Conservation (phyloP, 2,329 filamentous ascomycete genomes). For the Fusarium hostae region DNA sequence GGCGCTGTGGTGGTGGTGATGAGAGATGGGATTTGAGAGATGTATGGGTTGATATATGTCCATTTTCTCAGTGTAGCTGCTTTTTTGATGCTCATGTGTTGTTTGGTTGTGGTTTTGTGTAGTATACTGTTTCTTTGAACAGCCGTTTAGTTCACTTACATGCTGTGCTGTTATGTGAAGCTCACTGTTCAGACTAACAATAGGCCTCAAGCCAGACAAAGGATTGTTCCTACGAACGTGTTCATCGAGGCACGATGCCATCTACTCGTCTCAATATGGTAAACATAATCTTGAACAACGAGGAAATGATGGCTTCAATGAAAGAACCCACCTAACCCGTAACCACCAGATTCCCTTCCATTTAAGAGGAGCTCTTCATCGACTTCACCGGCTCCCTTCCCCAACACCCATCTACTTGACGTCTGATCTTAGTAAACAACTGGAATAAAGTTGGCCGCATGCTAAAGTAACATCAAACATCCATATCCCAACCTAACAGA, state of each 20-base stretch:
- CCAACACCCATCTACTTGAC: rapidly evolving
- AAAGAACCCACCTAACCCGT: no score
- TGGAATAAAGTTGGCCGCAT: not conserved
- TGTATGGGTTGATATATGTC: no score
- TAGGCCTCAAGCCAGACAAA: not conserved
- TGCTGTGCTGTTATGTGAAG: not conserved
- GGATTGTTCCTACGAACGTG: not conserved
- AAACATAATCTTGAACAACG: no score
- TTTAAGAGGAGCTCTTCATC: no score
- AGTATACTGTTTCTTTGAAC: not conserved
- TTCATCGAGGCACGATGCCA: no score
- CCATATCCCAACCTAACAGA: rapidly evolving
- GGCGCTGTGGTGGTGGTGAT: not conserved
- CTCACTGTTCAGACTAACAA: not conserved
- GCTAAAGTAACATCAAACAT: not conserved
- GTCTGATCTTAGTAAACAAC: rapidly evolving
- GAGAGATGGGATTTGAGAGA: not conserved
- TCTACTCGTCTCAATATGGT: no score
- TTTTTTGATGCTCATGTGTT: not conserved
- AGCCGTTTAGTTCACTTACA: not conserved
- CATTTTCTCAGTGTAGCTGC: no score
- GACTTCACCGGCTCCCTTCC: not conserved
- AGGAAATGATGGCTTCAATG: no score
- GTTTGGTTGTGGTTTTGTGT: not conserved
- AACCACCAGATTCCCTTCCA: no score